Conservation (phyloP, 257 asterid species). For the Cordia subcordata region DNA sequence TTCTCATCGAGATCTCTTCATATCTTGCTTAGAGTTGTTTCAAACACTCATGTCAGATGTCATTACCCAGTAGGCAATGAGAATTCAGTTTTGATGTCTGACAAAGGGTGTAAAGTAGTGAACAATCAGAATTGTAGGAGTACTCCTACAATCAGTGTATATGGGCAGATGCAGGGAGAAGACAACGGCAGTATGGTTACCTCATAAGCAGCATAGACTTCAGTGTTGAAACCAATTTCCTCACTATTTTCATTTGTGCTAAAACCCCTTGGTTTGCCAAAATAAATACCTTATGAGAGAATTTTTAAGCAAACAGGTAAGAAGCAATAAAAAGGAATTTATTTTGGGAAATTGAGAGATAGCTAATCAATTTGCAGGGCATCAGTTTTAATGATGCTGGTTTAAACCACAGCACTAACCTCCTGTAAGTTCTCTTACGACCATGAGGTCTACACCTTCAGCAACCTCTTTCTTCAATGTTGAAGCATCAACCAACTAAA, state of each 20-base stretch:
- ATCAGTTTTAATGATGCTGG: constrained; percentile 1
- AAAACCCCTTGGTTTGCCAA: constrained; percentile 96
- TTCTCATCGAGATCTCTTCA: too few species aligned
- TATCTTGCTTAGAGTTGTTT: too few species aligned
- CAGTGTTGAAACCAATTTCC: constrained; percentile 92
- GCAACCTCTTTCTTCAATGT: constrained; percentile 93
- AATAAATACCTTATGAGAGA: constrained; percentile 63
- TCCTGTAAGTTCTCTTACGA: constrained; percentile 97
- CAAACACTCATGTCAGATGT: too few species aligned
- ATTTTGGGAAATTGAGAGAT: constrained; percentile 1
- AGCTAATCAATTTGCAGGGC: too few species aligned
- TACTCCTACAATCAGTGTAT: too few species aligned
- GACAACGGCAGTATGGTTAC: constrained; percentile 25
- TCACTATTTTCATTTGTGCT: constrained; percentile 70
- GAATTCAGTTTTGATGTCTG: too few species aligned
- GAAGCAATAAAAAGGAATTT: not conserved
- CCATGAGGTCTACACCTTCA: constrained; percentile 98
- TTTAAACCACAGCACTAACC: constrained; percentile 41
- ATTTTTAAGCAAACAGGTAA: constrained; percentile 10
- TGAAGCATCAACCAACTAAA: constrained; percentile 91
- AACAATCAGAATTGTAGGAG: too few species aligned
- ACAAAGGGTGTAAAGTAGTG: too few species aligned
- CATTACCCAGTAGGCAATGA: too few species aligned
- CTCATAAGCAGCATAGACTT: constrained; percentile 82
- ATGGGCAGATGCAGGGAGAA: not conserved